phyloP scores from a whole-genome alignment of 192 early-diverging fungal genomes.

The Paraglomus brasilianum region DNA sequence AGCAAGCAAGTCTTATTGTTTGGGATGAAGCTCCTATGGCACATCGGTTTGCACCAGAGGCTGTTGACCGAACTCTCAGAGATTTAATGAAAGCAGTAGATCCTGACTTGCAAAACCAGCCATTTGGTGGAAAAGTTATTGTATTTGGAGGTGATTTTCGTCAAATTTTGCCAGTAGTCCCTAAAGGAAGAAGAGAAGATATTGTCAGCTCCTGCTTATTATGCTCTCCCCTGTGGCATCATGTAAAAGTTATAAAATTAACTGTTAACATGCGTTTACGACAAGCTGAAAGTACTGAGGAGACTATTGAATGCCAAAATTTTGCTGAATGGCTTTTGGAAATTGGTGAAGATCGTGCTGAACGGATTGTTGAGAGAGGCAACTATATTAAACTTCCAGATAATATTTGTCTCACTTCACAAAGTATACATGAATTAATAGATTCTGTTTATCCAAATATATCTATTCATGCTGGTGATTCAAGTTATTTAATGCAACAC shows the following conservation, averaged over 20 bases:
- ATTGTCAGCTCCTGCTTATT: conserved; percentile 22
- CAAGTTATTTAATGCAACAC: not conserved
- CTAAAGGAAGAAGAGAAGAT: conserved; percentile 18
- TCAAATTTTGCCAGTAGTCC: conserved; percentile 29
- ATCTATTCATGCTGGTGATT: not conserved
- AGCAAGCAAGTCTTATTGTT: conserved; percentile 33
- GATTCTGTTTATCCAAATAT: conserved; percentile 29
- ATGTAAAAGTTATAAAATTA: conserved; percentile 25
- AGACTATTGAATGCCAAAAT: not conserved
- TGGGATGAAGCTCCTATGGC: conserved; percentile 44
- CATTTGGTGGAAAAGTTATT: conserved; percentile 29
- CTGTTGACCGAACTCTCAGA: conserved; percentile 8
- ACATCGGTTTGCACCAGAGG: conserved; percentile 3
- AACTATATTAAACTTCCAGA: not conserved
- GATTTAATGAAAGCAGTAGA: conserved; percentile 21
- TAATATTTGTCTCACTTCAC: not conserved
- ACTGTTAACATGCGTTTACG: conserved; percentile 34
- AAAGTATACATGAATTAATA: not conserved
- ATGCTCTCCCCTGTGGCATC: conserved; percentile 26
- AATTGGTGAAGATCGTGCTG: conserved; percentile 7
- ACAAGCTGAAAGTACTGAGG: not conserved
- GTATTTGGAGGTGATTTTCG: conserved; percentile 35
- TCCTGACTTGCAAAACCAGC: conserved; percentile 5
- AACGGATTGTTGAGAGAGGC: no score
- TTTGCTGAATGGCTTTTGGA: conserved; percentile 26